A percentile compares a stretch with the other conserved stretches of the same genome.
Conservation (phyloP, 2,329 filamentous ascomycete species). For the Colletotrichum sojae region DNA sequence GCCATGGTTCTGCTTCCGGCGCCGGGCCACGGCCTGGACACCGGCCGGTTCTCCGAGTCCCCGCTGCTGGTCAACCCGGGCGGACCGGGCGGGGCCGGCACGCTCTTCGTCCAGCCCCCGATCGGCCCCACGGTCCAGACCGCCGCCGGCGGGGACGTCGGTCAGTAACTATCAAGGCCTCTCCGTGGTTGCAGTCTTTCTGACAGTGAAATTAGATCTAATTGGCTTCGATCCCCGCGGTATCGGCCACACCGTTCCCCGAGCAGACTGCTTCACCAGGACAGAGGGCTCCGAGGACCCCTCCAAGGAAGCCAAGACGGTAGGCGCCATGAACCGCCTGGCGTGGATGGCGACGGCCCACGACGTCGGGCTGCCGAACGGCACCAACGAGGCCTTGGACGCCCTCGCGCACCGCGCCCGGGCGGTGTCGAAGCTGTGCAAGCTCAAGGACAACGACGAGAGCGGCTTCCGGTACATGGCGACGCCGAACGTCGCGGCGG, state of each 20-base stretch:
- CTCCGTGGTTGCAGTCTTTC: not conserved
- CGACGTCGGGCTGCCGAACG: constrained; percentile 53
- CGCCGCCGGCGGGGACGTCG: constrained; percentile 54
- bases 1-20: constrained; percentile 53
- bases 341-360: constrained; percentile 50
- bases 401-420: constrained; percentile 47
- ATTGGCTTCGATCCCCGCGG: constrained; percentile 65
- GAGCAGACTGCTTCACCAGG: constrained; percentile 55
- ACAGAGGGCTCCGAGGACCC: constrained; percentile 1
- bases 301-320: constrained; percentile 43
- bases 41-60: constrained; percentile 51
- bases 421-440: constrained; percentile 52
- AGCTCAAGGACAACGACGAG: constrained; percentile 45
- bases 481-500: constrained; percentile 43
- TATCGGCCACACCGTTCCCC: constrained; percentile 55
- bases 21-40: constrained; percentile 47
- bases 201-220: constrained; percentile 48
- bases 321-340: constrained; percentile 50
- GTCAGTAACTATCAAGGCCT: not conserved
- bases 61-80: constrained; percentile 63
- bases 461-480: constrained; percentile 39
- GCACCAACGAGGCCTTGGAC: constrained; percentile 50
- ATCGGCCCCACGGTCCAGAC: constrained; percentile 50
- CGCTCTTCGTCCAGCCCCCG: constrained; percentile 45
- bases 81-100: constrained; percentile 61